Evolutionary conservation across 1,139 yeast species (phyloP).

Genomic region (Hemisphaericaspora xylanilytica): DNA sequence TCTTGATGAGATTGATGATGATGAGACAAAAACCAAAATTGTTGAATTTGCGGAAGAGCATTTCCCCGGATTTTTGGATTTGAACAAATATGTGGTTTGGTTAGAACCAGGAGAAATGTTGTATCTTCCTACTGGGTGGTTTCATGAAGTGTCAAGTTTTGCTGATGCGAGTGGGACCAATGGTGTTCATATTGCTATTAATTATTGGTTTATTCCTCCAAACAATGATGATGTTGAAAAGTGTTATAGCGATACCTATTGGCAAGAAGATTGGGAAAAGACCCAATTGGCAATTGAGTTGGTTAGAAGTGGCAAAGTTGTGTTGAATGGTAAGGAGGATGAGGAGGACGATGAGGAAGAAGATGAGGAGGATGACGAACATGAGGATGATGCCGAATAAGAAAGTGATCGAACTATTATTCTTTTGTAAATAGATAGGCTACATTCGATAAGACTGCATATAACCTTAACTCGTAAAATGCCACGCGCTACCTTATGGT

Average conservation of each 20-base stretch:
- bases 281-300: slow-evolving; percentile 12
- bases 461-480: too few species aligned
- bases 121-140: slow-evolving; percentile 76
- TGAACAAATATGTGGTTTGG: slow-evolving; percentile 44
- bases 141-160: slow-evolving; percentile 75
- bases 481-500: too few species aligned
- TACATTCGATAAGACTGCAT: too few species aligned
- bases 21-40: slow-evolving; percentile 22
- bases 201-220: slow-evolving; percentile 76
- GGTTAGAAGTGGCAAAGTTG: slow-evolving; percentile 5
- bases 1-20: slow-evolving; percentile 46
- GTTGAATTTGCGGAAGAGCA: slow-evolving; percentile 23
- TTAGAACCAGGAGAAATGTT: slow-evolving; percentile 64
- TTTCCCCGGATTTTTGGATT: slow-evolving; percentile 49
- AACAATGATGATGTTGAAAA: slow-evolving; percentile 25
- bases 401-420: not conserved
- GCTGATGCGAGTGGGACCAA: slow-evolving; percentile 27
- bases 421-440: too few species aligned
- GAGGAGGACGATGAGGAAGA: not conserved
- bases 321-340: not conserved
- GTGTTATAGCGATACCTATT: slow-evolving; percentile 48
- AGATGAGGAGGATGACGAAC: not conserved
- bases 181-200: slow-evolving; percentile 57
- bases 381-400: not conserved
- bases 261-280: slow-evolving; percentile 47